Evolutionary conservation across 2,329 filamentous ascomycete species (phyloP).

Genomic region (Microascus cirrosus): DNA sequence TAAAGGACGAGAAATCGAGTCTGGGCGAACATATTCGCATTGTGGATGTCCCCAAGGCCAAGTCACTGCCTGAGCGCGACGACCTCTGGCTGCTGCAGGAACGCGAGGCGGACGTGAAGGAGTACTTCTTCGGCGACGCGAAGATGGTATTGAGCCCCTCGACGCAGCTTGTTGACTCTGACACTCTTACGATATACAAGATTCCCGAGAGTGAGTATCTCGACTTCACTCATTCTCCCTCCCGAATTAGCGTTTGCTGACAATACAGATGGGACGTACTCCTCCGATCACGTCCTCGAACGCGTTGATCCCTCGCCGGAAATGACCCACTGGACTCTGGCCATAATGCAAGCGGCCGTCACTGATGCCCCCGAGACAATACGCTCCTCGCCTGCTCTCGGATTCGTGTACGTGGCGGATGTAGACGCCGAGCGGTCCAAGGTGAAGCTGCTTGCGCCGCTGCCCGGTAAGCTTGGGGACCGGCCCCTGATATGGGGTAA

Average conservation of each 20-base stretch:
- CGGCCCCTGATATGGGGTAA: slow-evolving; percentile 72
- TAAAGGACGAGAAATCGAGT: slow-evolving; percentile 42
- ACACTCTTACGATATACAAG: slow-evolving; percentile 62
- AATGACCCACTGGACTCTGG: slow-evolving; percentile 73
- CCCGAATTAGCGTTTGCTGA: neutral
- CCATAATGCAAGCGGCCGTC: slow-evolving; percentile 67
- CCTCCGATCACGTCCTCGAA: slow-evolving; percentile 32
- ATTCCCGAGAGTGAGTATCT: slow-evolving; percentile 44
- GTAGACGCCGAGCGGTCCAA: slow-evolving; percentile 78
- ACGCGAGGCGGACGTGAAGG: slow-evolving; percentile 67
- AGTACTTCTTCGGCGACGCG: slow-evolving; percentile 87
- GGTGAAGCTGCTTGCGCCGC: slow-evolving; percentile 71
- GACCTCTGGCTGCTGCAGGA: slow-evolving; percentile 61
- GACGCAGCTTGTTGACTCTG: slow-evolving; percentile 74
- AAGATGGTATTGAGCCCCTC: slow-evolving; percentile 73
- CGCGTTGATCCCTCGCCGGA: slow-evolving; percentile 52
- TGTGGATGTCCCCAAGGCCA: slow-evolving; percentile 71
- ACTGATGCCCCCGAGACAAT: slow-evolving; percentile 63
- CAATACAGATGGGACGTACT: neutral
- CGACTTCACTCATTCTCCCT: neutral
- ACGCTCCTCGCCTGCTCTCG: slow-evolving; percentile 73
- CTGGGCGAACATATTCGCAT: slow-evolving; percentile 61
- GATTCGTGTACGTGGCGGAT: slow-evolving; percentile 86
- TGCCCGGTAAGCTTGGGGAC: slow-evolving; percentile 69
- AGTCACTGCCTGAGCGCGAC: slow-evolving; percentile 71